A percentile compares a stretch with the other conserved stretches of the same genome.
These are phyloP conservation scores for Trichoderma simmonsii DNA, from an alignment of 2,329 filamentous ascomycete species.

Conservation along the genomic window DNA sequence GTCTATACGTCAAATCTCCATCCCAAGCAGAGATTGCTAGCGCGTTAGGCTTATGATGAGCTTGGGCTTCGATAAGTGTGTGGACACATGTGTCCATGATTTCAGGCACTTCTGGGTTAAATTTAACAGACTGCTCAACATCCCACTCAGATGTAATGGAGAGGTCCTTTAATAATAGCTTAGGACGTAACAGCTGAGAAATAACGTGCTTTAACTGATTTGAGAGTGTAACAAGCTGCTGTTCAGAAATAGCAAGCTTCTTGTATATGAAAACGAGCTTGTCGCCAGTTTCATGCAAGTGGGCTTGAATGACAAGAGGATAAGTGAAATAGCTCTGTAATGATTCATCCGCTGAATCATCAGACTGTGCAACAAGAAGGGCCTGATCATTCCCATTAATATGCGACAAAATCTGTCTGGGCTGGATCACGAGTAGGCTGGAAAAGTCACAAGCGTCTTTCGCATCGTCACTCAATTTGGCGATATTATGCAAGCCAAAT, in stretches of 20 bases:
- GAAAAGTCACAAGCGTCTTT: conserved; percentile 11
- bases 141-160: conserved; percentile 1
- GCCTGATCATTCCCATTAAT: neutral
- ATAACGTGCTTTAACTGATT: neutral
- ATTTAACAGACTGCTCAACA: neutral
- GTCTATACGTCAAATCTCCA: neutral
- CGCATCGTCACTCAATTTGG: neutral
- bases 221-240: conserved; percentile 7
- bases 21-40: conserved; percentile 16
- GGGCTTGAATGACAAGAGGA: conserved; percentile 9
- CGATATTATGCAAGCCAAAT: conserved; percentile 21
- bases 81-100: conserved; percentile 28
- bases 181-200: neutral
- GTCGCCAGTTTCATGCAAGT: neutral
- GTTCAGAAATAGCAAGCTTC: neutral
- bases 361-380: neutral
- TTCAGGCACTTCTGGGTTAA: neutral
- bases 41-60: neutral
- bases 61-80: conserved; percentile 13
- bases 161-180: neutral
- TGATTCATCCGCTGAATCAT: neutral
- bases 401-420: neutral
- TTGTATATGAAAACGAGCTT: conserved; percentile 11
- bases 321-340: conserved; percentile 12
- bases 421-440: conserved; percentile 9